Conservation (phyloP, 352 stramenopile species). For the Phytophthora constricta region DNA sequence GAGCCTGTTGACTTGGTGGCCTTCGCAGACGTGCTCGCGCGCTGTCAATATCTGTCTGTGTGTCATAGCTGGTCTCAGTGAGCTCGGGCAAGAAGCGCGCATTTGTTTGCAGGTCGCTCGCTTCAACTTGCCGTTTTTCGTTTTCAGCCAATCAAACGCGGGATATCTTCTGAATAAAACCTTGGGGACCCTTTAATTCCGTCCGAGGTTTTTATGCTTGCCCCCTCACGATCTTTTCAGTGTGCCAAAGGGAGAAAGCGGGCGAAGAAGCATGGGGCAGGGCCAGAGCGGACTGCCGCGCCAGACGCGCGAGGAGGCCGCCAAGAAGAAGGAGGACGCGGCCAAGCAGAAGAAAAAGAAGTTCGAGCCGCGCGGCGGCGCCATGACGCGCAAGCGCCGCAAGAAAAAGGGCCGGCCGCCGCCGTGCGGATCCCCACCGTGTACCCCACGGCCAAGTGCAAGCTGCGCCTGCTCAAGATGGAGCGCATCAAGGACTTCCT, state of each 20-base stretch:
- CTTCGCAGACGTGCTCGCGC: no score
- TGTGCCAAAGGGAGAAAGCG: conserved; percentile 15
- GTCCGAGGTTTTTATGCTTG: no score
- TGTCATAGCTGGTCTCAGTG: no score
- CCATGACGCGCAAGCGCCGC: conserved; percentile 87
- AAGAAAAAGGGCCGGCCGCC: conserved; percentile 92
- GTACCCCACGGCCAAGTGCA: conserved; percentile 99
- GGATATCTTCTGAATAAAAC: no score
- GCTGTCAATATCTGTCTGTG: no score
- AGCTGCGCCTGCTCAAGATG: conserved; percentile 99
- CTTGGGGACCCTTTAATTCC: no score
- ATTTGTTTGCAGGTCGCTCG: no score
- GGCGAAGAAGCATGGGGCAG: conserved; percentile 72
- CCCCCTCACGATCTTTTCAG: conserved; percentile 32
- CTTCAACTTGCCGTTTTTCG: neutral
- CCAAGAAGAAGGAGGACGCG: conserved; percentile 93
- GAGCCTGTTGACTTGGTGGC: no score
- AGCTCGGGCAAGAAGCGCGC: no score
- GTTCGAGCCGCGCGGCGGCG: conserved; percentile 88
- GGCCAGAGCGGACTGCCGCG: conserved; percentile 86
- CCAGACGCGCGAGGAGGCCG: conserved; percentile 77
- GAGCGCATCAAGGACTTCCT: conserved; percentile 99
- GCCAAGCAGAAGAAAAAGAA: conserved; percentile 95
- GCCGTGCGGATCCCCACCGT: conserved; percentile 92
- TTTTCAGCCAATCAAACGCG: neutral